phyloP scores from a whole-genome alignment of 331 rosid genomes.

The Rosa hybrid region DNA sequence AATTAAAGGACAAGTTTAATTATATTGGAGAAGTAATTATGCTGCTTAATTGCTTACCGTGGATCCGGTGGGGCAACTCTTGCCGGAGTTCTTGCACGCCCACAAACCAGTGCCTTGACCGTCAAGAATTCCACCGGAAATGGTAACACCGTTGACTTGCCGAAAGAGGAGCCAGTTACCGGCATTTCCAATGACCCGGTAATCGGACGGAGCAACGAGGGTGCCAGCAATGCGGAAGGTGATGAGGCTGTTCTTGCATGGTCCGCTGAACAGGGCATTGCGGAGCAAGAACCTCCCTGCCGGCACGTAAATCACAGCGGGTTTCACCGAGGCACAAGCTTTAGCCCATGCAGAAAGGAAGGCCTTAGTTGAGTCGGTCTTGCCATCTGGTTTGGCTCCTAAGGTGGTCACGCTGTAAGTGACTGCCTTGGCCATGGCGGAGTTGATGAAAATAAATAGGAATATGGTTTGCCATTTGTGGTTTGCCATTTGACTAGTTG shows the following conservation, averaged over 20 bases:
- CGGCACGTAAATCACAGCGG: slow-evolving; percentile 36
- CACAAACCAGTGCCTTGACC: slow-evolving; percentile 40
- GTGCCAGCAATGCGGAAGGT: slow-evolving; percentile 40
- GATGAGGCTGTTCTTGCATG: slow-evolving; percentile 37
- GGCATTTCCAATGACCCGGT: slow-evolving; percentile 30
- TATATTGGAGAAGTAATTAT: not conserved
- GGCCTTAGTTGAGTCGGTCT: slow-evolving; percentile 35
- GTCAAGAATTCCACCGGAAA: slow-evolving; percentile 45
- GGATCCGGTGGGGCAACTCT: slow-evolving; percentile 42
- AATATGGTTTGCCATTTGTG: slow-evolving; percentile 7
- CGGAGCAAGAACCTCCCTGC: slow-evolving; percentile 35
- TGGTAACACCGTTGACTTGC: slow-evolving; percentile 33
- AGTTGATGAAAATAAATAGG: not conserved
- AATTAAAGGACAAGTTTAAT: not conserved
- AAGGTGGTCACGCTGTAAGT: slow-evolving; percentile 32
- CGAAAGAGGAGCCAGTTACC: slow-evolving; percentile 34
- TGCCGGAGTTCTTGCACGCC: slow-evolving; percentile 39
- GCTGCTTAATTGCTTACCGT: slow-evolving; percentile 28
- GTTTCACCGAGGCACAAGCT: slow-evolving; percentile 32
- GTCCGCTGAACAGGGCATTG: slow-evolving; percentile 30
- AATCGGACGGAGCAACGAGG: slow-evolving; percentile 41
- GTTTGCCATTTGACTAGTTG: slow-evolving; percentile 3
- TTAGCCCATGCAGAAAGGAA: slow-evolving; percentile 38
- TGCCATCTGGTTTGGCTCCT: slow-evolving; percentile 42
- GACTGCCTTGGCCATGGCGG: not conserved